phyloP scores from a whole-genome alignment of 768 basidiomycete genomes.

The Leccinum pellstonianum region DNA sequence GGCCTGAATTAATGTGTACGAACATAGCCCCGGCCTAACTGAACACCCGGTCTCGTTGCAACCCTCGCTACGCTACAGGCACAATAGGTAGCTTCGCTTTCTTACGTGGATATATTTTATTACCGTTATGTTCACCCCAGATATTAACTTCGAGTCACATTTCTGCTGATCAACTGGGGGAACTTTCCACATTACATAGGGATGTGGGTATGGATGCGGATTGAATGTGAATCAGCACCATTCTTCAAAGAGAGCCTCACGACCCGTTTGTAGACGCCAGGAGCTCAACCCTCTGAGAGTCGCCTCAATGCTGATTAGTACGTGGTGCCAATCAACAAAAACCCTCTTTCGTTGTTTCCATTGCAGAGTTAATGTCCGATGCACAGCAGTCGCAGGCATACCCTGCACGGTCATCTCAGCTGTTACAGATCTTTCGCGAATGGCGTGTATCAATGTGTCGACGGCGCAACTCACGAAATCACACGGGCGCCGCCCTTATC shows the following conservation, averaged over 20 bases:
- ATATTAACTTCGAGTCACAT: constrained; percentile 17
- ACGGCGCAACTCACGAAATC: background rate
- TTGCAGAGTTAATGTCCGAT: background rate
- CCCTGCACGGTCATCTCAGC: background rate
- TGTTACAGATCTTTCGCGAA: background rate
- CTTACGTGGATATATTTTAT: constrained; percentile 32
- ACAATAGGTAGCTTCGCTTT: constrained; percentile 19
- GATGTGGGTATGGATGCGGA: constrained; percentile 3
- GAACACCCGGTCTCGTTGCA: constrained; percentile 5
- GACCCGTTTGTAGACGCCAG: background rate
- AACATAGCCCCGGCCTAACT: constrained; percentile 1
- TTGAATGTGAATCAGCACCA: background rate
- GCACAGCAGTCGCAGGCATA: constrained; percentile 2
- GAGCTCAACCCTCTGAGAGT: background rate
- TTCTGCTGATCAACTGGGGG: constrained; percentile 15
- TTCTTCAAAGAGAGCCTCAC: background rate
- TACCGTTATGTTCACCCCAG: constrained; percentile 22
- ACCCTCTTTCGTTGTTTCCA: background rate
- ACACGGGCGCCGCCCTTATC: background rate
- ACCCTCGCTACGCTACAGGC: constrained; percentile 8
- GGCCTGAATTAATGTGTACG: constrained; percentile 5
- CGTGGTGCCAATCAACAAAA: background rate
- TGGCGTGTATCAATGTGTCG: background rate
- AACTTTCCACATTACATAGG: constrained; percentile 9
- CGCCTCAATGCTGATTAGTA: constrained; percentile 2